phyloP scores from a whole-genome alignment of 805 yeast species.

The Candida methanosorbosa region DNA sequence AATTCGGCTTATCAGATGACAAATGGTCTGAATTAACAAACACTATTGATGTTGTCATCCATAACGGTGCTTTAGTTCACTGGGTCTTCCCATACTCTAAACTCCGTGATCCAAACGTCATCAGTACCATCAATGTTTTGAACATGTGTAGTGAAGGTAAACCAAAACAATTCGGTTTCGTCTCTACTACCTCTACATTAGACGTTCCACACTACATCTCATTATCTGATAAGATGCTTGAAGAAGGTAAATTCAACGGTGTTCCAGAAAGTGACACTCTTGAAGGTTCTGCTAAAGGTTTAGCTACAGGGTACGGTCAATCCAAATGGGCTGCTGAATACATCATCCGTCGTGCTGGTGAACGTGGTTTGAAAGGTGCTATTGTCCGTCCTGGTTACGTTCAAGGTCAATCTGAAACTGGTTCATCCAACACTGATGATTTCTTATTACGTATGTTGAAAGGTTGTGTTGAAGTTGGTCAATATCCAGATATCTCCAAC shows the following conservation, averaged over 20 bases:
- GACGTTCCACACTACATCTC: slow-evolving; percentile 78
- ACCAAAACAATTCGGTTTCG: slow-evolving; percentile 81
- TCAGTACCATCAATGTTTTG: slow-evolving; percentile 79
- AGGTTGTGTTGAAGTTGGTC: slow-evolving; percentile 86
- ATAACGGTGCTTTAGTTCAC: slow-evolving; percentile 96
- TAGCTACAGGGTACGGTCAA: slow-evolving; percentile 94
- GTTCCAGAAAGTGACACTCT: slow-evolving; percentile 78
- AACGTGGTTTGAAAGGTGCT: slow-evolving; percentile 77
- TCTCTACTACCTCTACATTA: slow-evolving; percentile 89
- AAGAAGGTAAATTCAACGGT: slow-evolving; percentile 54
- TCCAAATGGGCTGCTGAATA: slow-evolving; percentile 97
- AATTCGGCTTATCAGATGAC: slow-evolving; percentile 56
- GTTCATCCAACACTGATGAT: slow-evolving; percentile 94
- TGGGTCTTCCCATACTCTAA: slow-evolving; percentile 96
- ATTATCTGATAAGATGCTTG: slow-evolving; percentile 60
- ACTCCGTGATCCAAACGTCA: slow-evolving; percentile 86
- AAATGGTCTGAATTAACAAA: slow-evolving; percentile 53
- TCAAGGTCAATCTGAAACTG: slow-evolving; percentile 75
- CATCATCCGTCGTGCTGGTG: slow-evolving; percentile 80
- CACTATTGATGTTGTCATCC: slow-evolving; percentile 74
- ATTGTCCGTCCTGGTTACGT: slow-evolving; percentile 95
- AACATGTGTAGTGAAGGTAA: slow-evolving; percentile 70
- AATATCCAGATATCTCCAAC: slow-evolving; percentile 78
- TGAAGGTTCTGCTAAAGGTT: slow-evolving; percentile 70
- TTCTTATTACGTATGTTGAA: slow-evolving; percentile 90